phyloP scores from a whole-genome alignment of 1,284 basidiomycete species.

The Exsudoporus floridanus region DNA sequence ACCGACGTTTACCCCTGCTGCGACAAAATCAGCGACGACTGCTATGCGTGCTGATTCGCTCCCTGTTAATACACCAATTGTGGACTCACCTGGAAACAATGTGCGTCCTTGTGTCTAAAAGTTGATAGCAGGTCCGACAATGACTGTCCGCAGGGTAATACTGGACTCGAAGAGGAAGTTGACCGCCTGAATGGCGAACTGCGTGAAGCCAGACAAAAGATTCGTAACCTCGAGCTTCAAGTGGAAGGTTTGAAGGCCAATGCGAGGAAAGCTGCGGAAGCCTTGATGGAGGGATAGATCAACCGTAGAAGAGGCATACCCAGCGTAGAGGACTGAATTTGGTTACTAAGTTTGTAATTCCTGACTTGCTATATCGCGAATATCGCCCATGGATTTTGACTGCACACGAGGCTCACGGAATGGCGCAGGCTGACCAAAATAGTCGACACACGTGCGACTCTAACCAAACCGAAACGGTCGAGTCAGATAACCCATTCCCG shows the following conservation, averaged over 20 bases:
- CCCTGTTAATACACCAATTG: slow-evolving; percentile 23
- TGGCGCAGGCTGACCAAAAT: background rate
- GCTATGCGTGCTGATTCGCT: slow-evolving; percentile 18
- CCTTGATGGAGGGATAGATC: slow-evolving; percentile 42
- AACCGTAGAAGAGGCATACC: slow-evolving; percentile 6
- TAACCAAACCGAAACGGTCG: background rate
- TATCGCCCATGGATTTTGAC: background rate
- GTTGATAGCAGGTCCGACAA: background rate
- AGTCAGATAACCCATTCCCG: background rate
- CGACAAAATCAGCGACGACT: slow-evolving; percentile 8
- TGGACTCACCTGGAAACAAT: slow-evolving; percentile 19
- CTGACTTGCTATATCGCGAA: background rate
- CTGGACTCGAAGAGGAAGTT: slow-evolving; percentile 56
- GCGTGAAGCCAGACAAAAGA: slow-evolving; percentile 74
- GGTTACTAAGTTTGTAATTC: slow-evolving; percentile 9
- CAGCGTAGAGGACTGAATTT: slow-evolving; percentile 4
- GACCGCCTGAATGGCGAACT: slow-evolving; percentile 60
- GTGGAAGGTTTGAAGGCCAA: slow-evolving; percentile 76
- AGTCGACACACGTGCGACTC: slow-evolving; percentile 19
- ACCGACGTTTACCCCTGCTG: slow-evolving; percentile 11
- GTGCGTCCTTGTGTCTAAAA: slow-evolving; percentile 25
- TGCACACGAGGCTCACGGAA: slow-evolving; percentile 7
- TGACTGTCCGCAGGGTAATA: slow-evolving; percentile 11
- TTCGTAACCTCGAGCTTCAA: slow-evolving; percentile 78
- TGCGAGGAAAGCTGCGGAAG: slow-evolving; percentile 64